phyloP scores from a whole-genome alignment of 306 rosid species.

The Medicago truncatula region DNA sequence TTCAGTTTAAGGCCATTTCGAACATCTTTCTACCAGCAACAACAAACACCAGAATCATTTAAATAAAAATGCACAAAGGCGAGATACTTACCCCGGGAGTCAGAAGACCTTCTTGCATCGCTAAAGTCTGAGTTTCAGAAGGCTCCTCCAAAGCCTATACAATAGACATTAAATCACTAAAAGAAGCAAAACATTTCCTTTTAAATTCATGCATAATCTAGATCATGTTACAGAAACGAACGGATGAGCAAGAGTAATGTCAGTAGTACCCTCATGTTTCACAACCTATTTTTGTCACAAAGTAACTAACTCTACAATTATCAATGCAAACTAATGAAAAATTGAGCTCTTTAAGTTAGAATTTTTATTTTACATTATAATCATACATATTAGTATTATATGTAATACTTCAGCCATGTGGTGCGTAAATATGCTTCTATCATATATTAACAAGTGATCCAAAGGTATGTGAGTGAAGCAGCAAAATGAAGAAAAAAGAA shows the following conservation, averaged over 20 bases:
- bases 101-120: constrained; percentile 62
- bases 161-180: constrained; percentile 27
- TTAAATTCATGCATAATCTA: neutral
- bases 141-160: constrained; percentile 73
- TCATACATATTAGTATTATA: neutral
- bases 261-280: neutral
- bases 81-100: constrained; percentile 74
- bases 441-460: constrained; percentile 7
- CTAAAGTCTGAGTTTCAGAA: constrained; percentile 60
- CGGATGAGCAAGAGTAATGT: neutral
- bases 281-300: constrained; percentile 12
- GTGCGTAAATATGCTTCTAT: neutral
- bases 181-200: constrained; percentile 5
- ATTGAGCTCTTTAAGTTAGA: constrained; percentile 6
- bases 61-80: constrained; percentile 24
- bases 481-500: constrained; percentile 41
- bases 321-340: neutral
- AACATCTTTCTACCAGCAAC: constrained; percentile 2
- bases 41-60: constrained; percentile 9
- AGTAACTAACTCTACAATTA: neutral
- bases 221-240: constrained; percentile 25
- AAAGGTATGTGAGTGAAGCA: constrained; percentile 10
- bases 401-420: neutral
- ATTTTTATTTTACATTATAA: neutral
- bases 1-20: neutral